A percentile compares a stretch with the other conserved stretches of the same genome.
Evolutionary conservation across 805 yeast genomes (phyloP).

Genomic region (Saturnispora serradocipensis): DNA sequence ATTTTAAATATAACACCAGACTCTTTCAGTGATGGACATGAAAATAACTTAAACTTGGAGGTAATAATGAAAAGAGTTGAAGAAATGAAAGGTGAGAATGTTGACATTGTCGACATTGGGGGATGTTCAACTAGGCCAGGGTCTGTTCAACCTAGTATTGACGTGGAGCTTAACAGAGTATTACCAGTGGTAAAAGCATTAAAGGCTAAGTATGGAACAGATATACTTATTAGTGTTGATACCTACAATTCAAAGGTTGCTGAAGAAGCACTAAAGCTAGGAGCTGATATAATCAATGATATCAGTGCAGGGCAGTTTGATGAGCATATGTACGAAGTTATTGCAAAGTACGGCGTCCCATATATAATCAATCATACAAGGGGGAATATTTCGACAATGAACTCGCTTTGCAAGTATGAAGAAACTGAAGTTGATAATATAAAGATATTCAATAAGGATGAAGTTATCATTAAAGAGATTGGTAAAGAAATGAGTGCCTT

Average conservation of each 20-base stretch:
- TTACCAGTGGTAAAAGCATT: slow-evolving; percentile 60
- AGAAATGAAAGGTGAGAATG: slow-evolving; percentile 47
- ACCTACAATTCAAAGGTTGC: slow-evolving; percentile 80
- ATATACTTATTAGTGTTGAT: slow-evolving; percentile 66
- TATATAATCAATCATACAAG: slow-evolving; percentile 79
- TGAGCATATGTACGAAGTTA: slow-evolving; percentile 51
- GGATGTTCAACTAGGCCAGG: slow-evolving; percentile 94
- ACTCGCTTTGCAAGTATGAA: slow-evolving; percentile 42
- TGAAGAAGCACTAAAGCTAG: slow-evolving; percentile 51
- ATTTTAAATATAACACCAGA: slow-evolving; percentile 88
- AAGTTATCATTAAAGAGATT: slow-evolving; percentile 37
- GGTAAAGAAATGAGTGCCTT: slow-evolving; percentile 55
- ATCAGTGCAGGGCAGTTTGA: slow-evolving; percentile 76
- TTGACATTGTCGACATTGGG: slow-evolving; percentile 82
- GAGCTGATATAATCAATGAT: slow-evolving; percentile 90
- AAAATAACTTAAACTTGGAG: slow-evolving; percentile 27
- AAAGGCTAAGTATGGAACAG: slow-evolving; percentile 30
- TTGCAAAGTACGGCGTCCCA: slow-evolving; percentile 65
- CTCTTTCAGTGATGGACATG: slow-evolving; percentile 89
- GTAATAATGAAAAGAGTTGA: slow-evolving; percentile 38
- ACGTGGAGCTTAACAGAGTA: slow-evolving; percentile 65
- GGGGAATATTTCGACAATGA: slow-evolving; percentile 75
- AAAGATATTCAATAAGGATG: slow-evolving; percentile 10
- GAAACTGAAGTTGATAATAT: slow-evolving; percentile 24
- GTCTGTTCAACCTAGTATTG: slow-evolving; percentile 46